A percentile compares a stretch with the other conserved stretches of the same genome.
Evolutionary conservation across 257 asterid species (phyloP).

Genomic region (Solanum sparsipilum): DNA sequence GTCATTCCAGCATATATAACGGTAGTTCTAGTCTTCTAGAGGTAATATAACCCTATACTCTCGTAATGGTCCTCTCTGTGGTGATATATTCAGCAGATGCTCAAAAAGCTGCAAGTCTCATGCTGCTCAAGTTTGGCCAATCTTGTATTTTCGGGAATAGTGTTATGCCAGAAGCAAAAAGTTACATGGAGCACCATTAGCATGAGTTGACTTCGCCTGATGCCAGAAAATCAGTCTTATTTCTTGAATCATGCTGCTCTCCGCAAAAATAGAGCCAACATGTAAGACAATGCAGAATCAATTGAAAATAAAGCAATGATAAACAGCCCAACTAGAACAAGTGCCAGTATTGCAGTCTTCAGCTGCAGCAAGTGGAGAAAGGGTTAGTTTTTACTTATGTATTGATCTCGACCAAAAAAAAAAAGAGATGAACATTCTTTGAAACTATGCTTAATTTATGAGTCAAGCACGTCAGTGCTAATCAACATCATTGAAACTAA

Average conservation of each 20-base stretch:
- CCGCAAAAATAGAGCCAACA: conserved; percentile 53
- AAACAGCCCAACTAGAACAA: conserved; percentile 67
- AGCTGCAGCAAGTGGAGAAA: conserved; percentile 42
- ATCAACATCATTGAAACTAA: neutral
- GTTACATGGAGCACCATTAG: neutral
- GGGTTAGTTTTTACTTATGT: neutral
- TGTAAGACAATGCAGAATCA: conserved; percentile 65
- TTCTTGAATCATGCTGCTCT: conserved; percentile 35
- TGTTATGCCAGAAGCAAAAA: neutral
- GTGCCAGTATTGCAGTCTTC: conserved; percentile 84
- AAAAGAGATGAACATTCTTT: neutral
- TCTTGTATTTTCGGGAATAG: neutral
- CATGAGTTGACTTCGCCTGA: neutral
- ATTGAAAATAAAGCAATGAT: conserved; percentile 65
- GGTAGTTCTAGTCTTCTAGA: neutral
- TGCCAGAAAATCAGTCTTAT: neutral
- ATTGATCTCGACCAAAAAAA: neutral
- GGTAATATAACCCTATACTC: neutral
- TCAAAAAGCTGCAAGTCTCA: neutral
- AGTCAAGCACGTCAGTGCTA: neutral
- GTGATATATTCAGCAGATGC: neutral
- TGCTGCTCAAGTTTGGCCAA: neutral
- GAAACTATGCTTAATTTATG: neutral
- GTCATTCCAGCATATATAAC: neutral
- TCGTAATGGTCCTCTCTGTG: neutral